These are phyloP conservation scores for barley (Hordeum vulgare) DNA, from an alignment of 176 grass and related monocot species.

Conservation along the genomic window MorexV3_pseudomolecules_assembly NC_058523.1:224425527-224426026, in stretches of 20 bases:
- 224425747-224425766: too few relatives aligned
- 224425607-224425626: background rate
- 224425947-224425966: background rate
- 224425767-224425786: slow-evolving; percentile 77
- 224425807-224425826: slow-evolving; percentile 20
- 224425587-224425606: too few relatives aligned
- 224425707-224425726: background rate
- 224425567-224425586: too few relatives aligned
- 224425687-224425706: background rate
- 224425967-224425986: background rate
- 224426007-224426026: too few relatives aligned
- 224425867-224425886: slow-evolving; percentile 62
- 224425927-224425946: background rate
- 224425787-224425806: slow-evolving; percentile 11
- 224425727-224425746: background rate
- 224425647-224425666: background rate
- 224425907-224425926: slow-evolving; percentile 91
- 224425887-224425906: slow-evolving; percentile 91
- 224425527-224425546: background rate
- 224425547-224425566: background rate
- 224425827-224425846: slow-evolving; percentile 61
- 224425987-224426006: too few relatives aligned
- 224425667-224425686: background rate
- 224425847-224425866: slow-evolving; percentile 62
- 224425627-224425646: background rate